A percentile compares a stretch with the other conserved stretches of the same genome.
Evolutionary conservation across 106 monocot genomes (phyloP).

Genomic region (Dioscorea dumetorum): DNA sequence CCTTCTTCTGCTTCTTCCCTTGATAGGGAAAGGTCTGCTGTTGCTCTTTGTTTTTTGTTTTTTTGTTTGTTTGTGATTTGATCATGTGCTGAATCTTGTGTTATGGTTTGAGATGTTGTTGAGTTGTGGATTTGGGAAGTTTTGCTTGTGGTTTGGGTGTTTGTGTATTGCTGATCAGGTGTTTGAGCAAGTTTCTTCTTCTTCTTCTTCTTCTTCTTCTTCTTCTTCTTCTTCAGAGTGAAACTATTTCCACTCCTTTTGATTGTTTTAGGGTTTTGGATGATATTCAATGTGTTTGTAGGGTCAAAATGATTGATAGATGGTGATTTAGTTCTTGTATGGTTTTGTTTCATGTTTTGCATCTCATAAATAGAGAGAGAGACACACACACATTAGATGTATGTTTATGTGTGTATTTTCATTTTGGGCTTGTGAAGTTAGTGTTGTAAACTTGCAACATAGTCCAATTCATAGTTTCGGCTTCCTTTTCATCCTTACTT

Average conservation of each 20-base stretch:
- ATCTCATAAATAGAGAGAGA: too few relatives aligned
- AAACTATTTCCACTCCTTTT: not conserved
- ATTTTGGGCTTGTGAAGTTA: not conserved
- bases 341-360: too few relatives aligned
- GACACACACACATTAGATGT: too few relatives aligned
- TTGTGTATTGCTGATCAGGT: not conserved
- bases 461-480: not conserved
- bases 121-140: not conserved
- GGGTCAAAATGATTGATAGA: too few relatives aligned
- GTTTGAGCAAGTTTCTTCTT: not conserved
- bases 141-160: not conserved
- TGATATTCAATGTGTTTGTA: not conserved
- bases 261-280: not conserved
- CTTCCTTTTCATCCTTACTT: too few relatives aligned
- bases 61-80: not conserved
- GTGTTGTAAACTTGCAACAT: not conserved
- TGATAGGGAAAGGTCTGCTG: slow-evolving; percentile 36
- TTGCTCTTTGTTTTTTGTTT: not conserved
- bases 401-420: not conserved
- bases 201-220: not conserved
- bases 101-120: not conserved
- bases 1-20: slow-evolving; percentile 24
- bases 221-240: not conserved
- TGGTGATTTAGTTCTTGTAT: too few relatives aligned
- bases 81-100: not conserved